Evolutionary conservation across 345 rosid genomes (phyloP).

Genomic region (Eutrema japonicum): DNA sequence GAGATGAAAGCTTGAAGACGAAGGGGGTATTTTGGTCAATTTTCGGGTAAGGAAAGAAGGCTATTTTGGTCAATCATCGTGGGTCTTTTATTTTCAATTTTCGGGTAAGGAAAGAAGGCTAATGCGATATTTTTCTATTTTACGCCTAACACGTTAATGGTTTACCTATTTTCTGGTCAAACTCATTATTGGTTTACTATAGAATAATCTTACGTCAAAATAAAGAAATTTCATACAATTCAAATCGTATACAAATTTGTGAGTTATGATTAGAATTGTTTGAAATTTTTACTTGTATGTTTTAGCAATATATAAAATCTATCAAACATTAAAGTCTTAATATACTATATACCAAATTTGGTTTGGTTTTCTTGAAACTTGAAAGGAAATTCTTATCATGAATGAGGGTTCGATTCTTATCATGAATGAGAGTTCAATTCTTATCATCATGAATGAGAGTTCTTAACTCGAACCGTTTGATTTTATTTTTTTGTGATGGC

Average conservation of each 20-base stretch:
- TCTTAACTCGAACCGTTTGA: no score
- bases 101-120: no score
- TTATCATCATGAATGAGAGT: no score
- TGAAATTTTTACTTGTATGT: no score
- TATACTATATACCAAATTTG: no score
- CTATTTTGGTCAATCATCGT: not conserved
- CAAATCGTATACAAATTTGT: not conserved
- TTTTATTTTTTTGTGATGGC: no score
- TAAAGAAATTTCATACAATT: not conserved
- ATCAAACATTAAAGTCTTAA: not conserved
- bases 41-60: rapidly evolving
- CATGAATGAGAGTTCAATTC: no score
- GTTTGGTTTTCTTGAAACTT: no score
- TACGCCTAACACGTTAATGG: constrained; percentile 19
- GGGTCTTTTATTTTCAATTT: not conserved
- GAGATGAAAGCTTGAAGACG: constrained; percentile 24
- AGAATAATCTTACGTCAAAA: not conserved
- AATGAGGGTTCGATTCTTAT: no score
- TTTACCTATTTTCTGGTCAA: constrained; percentile 29
- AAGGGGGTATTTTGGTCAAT: constrained; percentile 27
- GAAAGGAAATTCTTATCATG: no score
- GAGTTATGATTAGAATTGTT: not conserved
- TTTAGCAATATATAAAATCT: not conserved
- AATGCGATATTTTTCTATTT: not conserved
- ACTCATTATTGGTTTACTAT: constrained; percentile 2